Evolutionary conservation across 139 green algal species (phyloP), one percentile per base, ranked within the genome.

Genomic region (Chlamydomonas sp.): DNA sequence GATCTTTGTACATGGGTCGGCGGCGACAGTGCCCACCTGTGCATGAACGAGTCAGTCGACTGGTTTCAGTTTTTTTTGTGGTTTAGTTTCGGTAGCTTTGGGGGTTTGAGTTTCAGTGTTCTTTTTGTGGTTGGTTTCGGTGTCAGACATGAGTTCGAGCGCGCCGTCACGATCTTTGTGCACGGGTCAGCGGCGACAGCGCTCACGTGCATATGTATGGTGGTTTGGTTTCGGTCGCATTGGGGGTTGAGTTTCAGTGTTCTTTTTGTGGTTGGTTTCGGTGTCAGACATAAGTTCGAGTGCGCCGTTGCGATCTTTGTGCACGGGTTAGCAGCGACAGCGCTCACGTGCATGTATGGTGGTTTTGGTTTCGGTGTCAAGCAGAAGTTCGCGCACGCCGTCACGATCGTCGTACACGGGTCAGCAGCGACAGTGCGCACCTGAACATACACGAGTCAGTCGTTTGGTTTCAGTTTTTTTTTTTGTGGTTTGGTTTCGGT

Each of bases 1-100:
- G 35, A 82, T 35, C 72, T 82, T 82, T 22, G 62, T 63, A 64
- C 76, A 82, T 26, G 67, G 50, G 63, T 82, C 76, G 0, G 76
- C 64, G 0, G 68, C 72, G 26, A 82, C 72, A 2, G 58, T 80
- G 57, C 1, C 34, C 5, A 64, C 75, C 75, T 80, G 74, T 30
- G 43, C n/a, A n/a, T n/a, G n/a, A n/a, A n/a, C n/a, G n/a, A n/a
- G n/a, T n/a, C n/a, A n/a, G n/a, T n/a, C n/a, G n/a, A n/a, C n/a
- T n/a, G n/a, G n/a, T n/a, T n/a, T n/a, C n/a, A n/a, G n/a, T n/a
- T n/a, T n/a, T n/a, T n/a, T n/a, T n/a, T n/a, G n/a, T n/a, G n/a
- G n/a, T n/a, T n/a, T n/a, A n/a, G n/a, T n/a, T n/a, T n/a, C n/a
- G n/a, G n/a, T n/a, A n/a, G n/a, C n/a, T n/a, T n/a, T n/a, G n/a